These are phyloP conservation scores for Clonostachys rhizophaga DNA, from an alignment of 2,329 filamentous ascomycete species.

Conservation along the genomic window DNA sequence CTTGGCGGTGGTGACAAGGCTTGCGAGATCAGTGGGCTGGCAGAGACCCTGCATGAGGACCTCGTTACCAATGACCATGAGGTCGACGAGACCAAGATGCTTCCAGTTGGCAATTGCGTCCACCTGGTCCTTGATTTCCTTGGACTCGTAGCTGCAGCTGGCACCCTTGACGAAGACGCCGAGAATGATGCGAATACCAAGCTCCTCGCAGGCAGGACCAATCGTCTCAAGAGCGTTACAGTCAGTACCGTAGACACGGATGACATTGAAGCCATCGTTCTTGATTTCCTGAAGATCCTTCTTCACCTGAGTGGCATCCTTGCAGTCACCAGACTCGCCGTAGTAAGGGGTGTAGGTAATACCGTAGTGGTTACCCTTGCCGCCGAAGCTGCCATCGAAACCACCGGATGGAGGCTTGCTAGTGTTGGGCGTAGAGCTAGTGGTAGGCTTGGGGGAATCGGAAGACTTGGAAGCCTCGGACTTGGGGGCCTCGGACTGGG, in stretches of 20 bases:
- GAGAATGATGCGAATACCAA: conserved; percentile 75
- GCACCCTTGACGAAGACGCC: conserved; percentile 78
- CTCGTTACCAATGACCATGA: conserved; percentile 90
- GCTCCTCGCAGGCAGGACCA: conserved; percentile 59
- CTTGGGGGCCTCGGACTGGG: conserved; percentile 6
- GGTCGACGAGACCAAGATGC: conserved; percentile 70
- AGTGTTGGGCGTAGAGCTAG: conserved; percentile 2
- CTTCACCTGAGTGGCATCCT: conserved; percentile 51
- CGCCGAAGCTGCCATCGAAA: conserved; percentile 24
- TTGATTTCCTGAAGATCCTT: conserved; percentile 60
- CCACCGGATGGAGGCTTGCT: conserved; percentile 8
- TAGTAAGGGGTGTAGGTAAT: conserved; percentile 80
- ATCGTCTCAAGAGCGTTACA: conserved; percentile 77
- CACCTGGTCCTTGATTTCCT: conserved; percentile 69
- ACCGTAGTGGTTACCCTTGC: conserved; percentile 56
- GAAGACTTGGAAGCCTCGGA: conserved; percentile 4
- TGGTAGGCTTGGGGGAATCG: conserved; percentile 7
- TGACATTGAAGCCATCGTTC: conserved; percentile 58
- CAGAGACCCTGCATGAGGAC: conserved; percentile 72
- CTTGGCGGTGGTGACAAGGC: conserved; percentile 67
- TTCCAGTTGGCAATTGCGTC: conserved; percentile 66
- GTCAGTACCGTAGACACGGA: conserved; percentile 91
- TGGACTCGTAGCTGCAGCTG: conserved; percentile 50
- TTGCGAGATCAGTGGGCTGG: conserved; percentile 57
- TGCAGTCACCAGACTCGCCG: conserved; percentile 55